Evolutionary conservation across 768 basidiomycete genomes (phyloP).

Genomic region (Leccinellum rugosiceps): DNA sequence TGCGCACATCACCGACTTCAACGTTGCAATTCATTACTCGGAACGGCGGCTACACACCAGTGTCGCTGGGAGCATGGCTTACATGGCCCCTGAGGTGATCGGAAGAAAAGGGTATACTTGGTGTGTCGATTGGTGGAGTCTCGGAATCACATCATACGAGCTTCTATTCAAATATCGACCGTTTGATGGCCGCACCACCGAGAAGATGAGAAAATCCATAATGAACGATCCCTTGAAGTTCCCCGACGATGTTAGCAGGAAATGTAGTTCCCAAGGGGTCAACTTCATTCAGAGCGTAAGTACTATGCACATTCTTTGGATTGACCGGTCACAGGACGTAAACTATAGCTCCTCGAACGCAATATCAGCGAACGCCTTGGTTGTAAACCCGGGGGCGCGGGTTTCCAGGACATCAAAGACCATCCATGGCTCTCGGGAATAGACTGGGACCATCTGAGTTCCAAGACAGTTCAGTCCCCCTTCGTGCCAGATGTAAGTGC

Average conservation of each 20-base stretch:
- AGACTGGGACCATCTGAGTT: slow-evolving; percentile 77
- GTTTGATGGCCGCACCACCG: slow-evolving; percentile 86
- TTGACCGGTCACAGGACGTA: slow-evolving; percentile 9
- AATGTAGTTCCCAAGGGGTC: slow-evolving; percentile 65
- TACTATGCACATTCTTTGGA: slow-evolving; percentile 10
- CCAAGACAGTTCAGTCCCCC: slow-evolving; percentile 69
- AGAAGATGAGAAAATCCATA: slow-evolving; percentile 86
- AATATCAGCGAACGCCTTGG: slow-evolving; percentile 77
- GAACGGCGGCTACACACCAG: slow-evolving; percentile 84
- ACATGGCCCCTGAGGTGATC: slow-evolving; percentile 99
- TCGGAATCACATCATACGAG: slow-evolving; percentile 88
- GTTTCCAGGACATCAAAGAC: slow-evolving; percentile 70
- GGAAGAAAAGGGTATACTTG: slow-evolving; percentile 89
- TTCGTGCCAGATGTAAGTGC: slow-evolving; percentile 89
- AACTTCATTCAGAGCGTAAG: slow-evolving; percentile 65
- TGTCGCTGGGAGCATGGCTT: slow-evolving; percentile 98
- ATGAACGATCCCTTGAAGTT: slow-evolving; percentile 74
- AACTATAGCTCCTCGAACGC: slow-evolving; percentile 74
- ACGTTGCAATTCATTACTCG: slow-evolving; percentile 97
- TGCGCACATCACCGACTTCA: slow-evolving; percentile 97
- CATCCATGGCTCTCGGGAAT: slow-evolving; percentile 85
- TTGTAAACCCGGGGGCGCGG: slow-evolving; percentile 65
- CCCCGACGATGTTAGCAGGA: slow-evolving; percentile 62
- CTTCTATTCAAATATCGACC: slow-evolving; percentile 81
- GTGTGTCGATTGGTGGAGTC: slow-evolving; percentile 94